Evolutionary conservation across 2,329 filamentous ascomycete genomes (phyloP).

Genomic region (Sclerotinia nivalis): DNA sequence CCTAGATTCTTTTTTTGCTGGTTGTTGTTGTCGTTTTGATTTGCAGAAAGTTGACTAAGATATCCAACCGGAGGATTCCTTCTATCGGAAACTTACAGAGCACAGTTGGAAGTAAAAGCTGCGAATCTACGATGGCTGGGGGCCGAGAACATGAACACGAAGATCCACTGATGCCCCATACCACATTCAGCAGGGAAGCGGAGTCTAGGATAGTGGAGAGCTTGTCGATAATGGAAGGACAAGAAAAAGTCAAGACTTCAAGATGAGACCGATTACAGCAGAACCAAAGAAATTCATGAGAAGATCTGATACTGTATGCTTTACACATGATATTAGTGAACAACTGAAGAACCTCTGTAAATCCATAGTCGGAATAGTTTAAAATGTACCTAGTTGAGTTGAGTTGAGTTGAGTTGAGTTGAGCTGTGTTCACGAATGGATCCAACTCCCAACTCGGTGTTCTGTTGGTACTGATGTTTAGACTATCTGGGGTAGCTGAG

Average conservation of each 20-base stretch:
- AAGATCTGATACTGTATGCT: neutral
- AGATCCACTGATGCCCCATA: neutral
- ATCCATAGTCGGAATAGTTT: neutral
- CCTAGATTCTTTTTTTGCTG: neutral
- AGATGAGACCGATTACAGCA: neutral
- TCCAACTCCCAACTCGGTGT: neutral
- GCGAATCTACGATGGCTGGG: constrained; percentile 9
- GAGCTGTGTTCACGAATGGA: neutral
- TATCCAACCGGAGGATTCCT: neutral
- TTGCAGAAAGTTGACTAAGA: neutral
- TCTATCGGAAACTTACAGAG: neutral
- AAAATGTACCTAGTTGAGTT: neutral
- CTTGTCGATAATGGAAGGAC: neutral
- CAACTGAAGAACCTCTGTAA: neutral
- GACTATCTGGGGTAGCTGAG: constrained; percentile 7
- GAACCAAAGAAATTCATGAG: neutral
- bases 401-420: neutral
- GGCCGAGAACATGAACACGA: constrained; percentile 15
- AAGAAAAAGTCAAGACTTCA: neutral
- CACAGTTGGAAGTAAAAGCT: neutral
- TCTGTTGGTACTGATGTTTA: neutral
- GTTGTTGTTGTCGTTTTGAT: neutral
- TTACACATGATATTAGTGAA: neutral
- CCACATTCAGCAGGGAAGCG: neutral
- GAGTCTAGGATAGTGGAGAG: neutral